Conservation (phyloP, 208 protist genomes). For the Trypanosoma conorhini region DNA sequence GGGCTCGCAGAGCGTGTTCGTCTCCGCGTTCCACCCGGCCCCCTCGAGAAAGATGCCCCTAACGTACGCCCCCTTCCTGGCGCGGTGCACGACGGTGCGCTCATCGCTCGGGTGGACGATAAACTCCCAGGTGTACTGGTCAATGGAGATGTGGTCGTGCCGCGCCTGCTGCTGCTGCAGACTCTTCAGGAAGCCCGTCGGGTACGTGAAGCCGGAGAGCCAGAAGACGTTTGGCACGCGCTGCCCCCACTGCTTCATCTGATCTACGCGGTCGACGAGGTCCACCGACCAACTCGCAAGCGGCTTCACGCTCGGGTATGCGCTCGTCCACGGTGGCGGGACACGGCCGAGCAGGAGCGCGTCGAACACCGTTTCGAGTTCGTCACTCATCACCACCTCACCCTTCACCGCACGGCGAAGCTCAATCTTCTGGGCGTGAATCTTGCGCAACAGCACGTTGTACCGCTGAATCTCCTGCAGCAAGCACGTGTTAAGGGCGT, state of each 20-base stretch:
- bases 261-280: conserved; percentile 93
- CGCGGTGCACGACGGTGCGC: conserved; percentile 83
- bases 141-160: conserved; percentile 93
- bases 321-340: conserved; percentile 92
- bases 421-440: conserved; percentile 91
- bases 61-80: conserved; percentile 97
- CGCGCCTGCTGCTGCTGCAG: conserved; percentile 96
- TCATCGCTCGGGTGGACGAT: conserved; percentile 90
- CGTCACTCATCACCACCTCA: conserved; percentile 96
- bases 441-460: conserved; percentile 93
- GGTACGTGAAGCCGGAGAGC: conserved; percentile 99
- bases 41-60: conserved; percentile 97
- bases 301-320: conserved; percentile 98
- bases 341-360: conserved; percentile 92
- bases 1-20: conserved; percentile 93
- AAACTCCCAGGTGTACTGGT: conserved; percentile 98
- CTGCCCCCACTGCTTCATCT: conserved; percentile 94
- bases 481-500: conserved; percentile 96
- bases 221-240: conserved; percentile 96
- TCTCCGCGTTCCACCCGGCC: conserved; percentile 94
- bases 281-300: conserved; percentile 97
- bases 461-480: conserved; percentile 98
- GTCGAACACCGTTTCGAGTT: conserved; percentile 96
- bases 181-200: conserved; percentile 98
- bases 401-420: conserved; percentile 97